Percentiles rank a stretch among this genome's conserved stretches.
Evolutionary conservation across 208 protist genomes (phyloP).

Genomic region (Leishmania gerbilli): DNA sequence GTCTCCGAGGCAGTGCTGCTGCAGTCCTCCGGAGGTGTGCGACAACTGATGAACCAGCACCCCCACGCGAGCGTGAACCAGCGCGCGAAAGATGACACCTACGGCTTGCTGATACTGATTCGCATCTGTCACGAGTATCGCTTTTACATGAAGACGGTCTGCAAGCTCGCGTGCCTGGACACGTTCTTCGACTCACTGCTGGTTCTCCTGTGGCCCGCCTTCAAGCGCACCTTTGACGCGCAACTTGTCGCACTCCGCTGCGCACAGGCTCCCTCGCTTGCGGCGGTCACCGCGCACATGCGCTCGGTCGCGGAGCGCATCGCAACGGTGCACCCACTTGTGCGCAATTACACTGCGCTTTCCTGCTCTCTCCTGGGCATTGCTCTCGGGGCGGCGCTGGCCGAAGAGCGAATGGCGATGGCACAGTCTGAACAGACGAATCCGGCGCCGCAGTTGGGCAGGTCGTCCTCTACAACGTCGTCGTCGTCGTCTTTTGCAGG

Average conservation of each 20-base stretch:
- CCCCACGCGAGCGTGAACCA: conserved; percentile 50
- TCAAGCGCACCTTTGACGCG: conserved; percentile 68
- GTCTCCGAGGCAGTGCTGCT: conserved; percentile 71
- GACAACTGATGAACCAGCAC: conserved; percentile 46
- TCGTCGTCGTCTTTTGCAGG: conserved; percentile 6
- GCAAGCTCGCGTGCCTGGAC: conserved; percentile 74
- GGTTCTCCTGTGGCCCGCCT: conserved; percentile 76
- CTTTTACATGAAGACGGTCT: conserved; percentile 67
- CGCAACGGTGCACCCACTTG: conserved; percentile 59
- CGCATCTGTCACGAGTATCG: conserved; percentile 81
- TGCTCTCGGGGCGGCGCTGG: conserved; percentile 25
- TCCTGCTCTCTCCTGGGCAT: conserved; percentile 33
- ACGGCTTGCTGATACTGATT: conserved; percentile 79
- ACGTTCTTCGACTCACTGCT: conserved; percentile 83
- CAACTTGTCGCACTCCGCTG: conserved; percentile 69
- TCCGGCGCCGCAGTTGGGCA: neutral
- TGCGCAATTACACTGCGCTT: conserved; percentile 29
- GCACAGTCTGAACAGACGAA: neutral
- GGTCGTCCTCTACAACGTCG: conserved; percentile 2
- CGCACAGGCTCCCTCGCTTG: conserved; percentile 24
- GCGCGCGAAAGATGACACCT: conserved; percentile 63
- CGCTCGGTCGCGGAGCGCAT: conserved; percentile 34
- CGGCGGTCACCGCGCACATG: conserved; percentile 22
- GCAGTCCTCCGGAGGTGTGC: conserved; percentile 38
- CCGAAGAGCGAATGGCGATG: conserved; percentile 27